Conservation (phyloP, 202 grass and related monocot species). For the Musa balbisiana region DNA sequence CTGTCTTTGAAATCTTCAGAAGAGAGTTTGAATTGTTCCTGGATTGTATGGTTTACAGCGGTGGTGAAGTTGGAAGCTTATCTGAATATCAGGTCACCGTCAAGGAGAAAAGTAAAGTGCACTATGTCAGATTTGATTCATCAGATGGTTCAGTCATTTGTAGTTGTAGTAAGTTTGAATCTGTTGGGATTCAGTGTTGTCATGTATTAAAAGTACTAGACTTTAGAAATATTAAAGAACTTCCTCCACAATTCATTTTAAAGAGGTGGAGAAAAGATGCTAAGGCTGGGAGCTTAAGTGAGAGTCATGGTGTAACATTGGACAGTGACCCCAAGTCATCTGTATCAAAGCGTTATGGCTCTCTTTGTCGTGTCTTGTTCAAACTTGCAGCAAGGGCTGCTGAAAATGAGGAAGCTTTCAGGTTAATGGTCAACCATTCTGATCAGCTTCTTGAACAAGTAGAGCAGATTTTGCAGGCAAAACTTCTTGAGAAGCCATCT, state of each 20-base stretch:
- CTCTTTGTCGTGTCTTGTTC: conserved; percentile 60
- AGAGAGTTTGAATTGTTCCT: conserved; percentile 61
- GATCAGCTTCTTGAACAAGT: conserved; percentile 64
- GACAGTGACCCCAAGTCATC: conserved; percentile 32
- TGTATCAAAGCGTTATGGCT: conserved; percentile 45
- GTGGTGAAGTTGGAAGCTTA: conserved; percentile 54
- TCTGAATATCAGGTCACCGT: conserved; percentile 56
- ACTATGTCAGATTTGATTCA: conserved; percentile 66
- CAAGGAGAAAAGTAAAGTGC: conserved; percentile 64
- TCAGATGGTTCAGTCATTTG: conserved; percentile 59
- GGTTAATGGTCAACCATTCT: conserved; percentile 52
- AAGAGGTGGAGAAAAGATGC: conserved; percentile 86
- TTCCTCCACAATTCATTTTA: conserved; percentile 52
- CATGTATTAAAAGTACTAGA: conserved; percentile 90
- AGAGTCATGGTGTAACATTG: conserved; percentile 34
- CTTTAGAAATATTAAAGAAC: conserved; percentile 66
- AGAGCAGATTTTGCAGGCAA: conserved; percentile 46
- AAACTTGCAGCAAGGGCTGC: conserved; percentile 81
- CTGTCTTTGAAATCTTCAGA: conserved; percentile 50
- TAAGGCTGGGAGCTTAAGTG: conserved; percentile 33
- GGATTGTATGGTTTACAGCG: conserved; percentile 60
- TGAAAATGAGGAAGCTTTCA: conserved; percentile 55
- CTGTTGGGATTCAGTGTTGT: conserved; percentile 65
- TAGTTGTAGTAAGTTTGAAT: conserved; percentile 80
- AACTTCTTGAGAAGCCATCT: conserved; percentile 39